Base-by-base conservation (phyloP, 352 stramenopile species). In the Globisporangium paroecandrum region DNA sequence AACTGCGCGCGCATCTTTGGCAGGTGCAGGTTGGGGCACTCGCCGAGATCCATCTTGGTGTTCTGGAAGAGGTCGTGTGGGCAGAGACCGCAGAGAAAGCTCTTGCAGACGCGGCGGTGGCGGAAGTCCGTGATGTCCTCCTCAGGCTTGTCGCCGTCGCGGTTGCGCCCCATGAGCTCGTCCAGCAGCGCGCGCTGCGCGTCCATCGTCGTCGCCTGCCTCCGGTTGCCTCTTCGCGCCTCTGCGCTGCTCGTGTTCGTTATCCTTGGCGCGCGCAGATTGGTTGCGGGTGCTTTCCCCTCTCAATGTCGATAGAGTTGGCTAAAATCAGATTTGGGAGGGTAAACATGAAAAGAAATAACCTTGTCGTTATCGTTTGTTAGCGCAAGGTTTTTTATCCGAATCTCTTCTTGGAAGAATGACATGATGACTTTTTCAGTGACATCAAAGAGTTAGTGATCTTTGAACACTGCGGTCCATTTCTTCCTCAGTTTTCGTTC, bases 111-210 rank as follows among this genome's bases (percentile, higher is more conserved):
- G 53, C 81, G 77, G 51, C 74, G 38, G 69, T 94, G 82, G 13
- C 76, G 73, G 58, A 88, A 97, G 77, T 95, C 83, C 34, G 66
- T 69, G 27, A 91, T 76, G 41, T 93, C 87, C 57, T 95, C 87
- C n/a, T 92, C 73, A 4, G 88, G 85, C 46, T 80, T 78, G 68
- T 97, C 89, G 13, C 89, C 88, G 72, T 98, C 93, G 66, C 91
- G 87, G 76, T 98, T 98, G 8, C 91, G 82, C 38, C 91, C 91
- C 91, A 98, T 97, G 53, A 98, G 85, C 60, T 85, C 80, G 74
- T 98, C 91, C 59, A 97, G 77, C 59, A 97, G 73, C 64, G 85
- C 89, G 56, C 89, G 86, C 73, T 97, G 89, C 32, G 77, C 83
- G 63, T 97, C 89, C 85, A 96, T 93, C 20, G 32, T 70, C 46